phyloP scores from a whole-genome alignment of 805 yeast genomes.

The Naumovozyma baii region DNA sequence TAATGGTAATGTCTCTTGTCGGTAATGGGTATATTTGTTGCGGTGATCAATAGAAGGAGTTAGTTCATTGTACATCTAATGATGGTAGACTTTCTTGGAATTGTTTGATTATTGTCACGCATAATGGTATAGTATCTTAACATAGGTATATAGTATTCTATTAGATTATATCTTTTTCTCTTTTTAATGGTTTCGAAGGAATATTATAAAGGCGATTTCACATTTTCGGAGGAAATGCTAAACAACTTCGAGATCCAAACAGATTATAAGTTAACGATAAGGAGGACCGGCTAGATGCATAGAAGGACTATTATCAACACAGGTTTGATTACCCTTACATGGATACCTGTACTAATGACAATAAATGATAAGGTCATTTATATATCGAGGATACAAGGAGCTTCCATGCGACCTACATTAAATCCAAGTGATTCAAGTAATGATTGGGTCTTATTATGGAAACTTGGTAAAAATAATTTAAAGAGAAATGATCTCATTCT shows the following conservation, averaged over 20 bases:
- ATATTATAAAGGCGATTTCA: too few relatives aligned
- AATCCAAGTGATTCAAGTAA: constrained; percentile 50
- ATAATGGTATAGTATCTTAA: too few relatives aligned
- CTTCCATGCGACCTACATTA: constrained; percentile 82
- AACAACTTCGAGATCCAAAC: neutral
- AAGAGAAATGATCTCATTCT: constrained; percentile 63
- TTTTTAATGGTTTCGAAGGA: too few relatives aligned
- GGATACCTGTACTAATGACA: constrained; percentile 75
- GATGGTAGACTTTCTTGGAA: too few relatives aligned
- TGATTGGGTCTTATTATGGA: constrained; percentile 64
- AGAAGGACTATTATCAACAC: neutral
- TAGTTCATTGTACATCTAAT: too few relatives aligned
- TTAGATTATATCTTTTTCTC: too few relatives aligned
- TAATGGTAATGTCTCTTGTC: too few relatives aligned
- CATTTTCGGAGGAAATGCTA: too few relatives aligned
- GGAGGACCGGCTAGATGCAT: neutral
- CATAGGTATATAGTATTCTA: too few relatives aligned
- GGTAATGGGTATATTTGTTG: too few relatives aligned
- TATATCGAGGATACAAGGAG: constrained; percentile 66
- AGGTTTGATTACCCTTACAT: constrained; percentile 38
- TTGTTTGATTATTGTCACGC: too few relatives aligned
- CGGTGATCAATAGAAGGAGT: too few relatives aligned
- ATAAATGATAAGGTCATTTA: constrained; percentile 62
- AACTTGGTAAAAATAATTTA: constrained; percentile 41
- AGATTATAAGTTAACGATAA: neutral